Evolutionary conservation across 2,329 filamentous ascomycete genomes (phyloP).

Genomic region (Phialemonium atrogriseum): DNA sequence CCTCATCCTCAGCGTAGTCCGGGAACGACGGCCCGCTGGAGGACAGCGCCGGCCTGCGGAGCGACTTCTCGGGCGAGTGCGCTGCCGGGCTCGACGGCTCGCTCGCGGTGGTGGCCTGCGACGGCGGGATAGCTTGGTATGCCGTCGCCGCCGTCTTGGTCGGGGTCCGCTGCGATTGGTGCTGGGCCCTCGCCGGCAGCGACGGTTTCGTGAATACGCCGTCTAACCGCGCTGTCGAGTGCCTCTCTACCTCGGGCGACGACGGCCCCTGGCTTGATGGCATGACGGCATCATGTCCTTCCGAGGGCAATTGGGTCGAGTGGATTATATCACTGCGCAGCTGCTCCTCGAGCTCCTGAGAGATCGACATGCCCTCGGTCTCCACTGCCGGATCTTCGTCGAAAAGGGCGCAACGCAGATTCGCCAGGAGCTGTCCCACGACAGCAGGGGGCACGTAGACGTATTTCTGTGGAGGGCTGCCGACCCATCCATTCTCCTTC

Average conservation of each 20-base stretch:
- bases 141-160: slow-evolving; percentile 3
- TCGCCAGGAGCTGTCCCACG: slow-evolving; percentile 48
- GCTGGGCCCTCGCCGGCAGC: slow-evolving; percentile 2
- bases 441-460: slow-evolving; percentile 48
- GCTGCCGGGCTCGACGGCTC: slow-evolving; percentile 22
- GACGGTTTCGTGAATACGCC: slow-evolving; percentile 1
- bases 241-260: background rate
- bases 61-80: slow-evolving; percentile 21
- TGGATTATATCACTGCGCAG: slow-evolving; percentile 33
- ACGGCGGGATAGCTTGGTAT: slow-evolving; percentile 22
- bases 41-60: slow-evolving; percentile 14
- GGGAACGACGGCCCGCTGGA: slow-evolving; percentile 11
- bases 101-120: slow-evolving; percentile 36
- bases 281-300: background rate
- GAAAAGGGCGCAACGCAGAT: slow-evolving; percentile 45
- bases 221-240: slow-evolving; percentile 2
- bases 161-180: slow-evolving; percentile 2
- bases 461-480: slow-evolving; percentile 40
- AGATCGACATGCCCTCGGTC: slow-evolving; percentile 26
- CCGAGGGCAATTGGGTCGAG: slow-evolving; percentile 16
- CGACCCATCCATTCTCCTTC: slow-evolving; percentile 46
- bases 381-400: slow-evolving; percentile 16
- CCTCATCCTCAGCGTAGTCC: slow-evolving; percentile 10
- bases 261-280: too few species aligned
- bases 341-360: slow-evolving; percentile 45